These are phyloP conservation scores for Populus hybrid DNA, from an alignment of 441 rosid genomes.

Conservation along the genomic window DNA sequence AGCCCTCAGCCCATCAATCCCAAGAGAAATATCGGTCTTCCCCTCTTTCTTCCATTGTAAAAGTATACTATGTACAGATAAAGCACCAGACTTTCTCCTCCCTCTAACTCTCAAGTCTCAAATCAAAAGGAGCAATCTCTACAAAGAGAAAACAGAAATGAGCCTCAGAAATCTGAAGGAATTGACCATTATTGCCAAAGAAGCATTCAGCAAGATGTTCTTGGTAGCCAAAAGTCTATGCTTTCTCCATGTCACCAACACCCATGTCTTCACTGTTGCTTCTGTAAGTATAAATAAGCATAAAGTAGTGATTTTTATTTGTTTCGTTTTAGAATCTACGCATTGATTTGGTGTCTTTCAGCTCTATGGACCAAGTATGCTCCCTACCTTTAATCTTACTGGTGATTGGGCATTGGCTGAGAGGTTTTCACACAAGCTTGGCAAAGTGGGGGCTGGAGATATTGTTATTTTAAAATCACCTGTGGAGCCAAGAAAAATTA, in stretches of 20 bases:
- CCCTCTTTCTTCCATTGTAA: neutral
- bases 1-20: neutral
- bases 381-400: slow-evolving; percentile 53
- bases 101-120: neutral
- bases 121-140: neutral
- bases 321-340: slow-evolving; percentile 1
- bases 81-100: neutral
- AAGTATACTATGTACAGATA: neutral
- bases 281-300: slow-evolving; percentile 31
- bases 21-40: neutral
- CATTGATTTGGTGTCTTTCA: slow-evolving; percentile 19
- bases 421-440: slow-evolving; percentile 39
- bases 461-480: slow-evolving; percentile 69
- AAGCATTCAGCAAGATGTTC: slow-evolving; percentile 22
- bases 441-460: slow-evolving; percentile 59
- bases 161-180: slow-evolving; percentile 10
- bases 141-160: neutral
- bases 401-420: slow-evolving; percentile 57
- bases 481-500: slow-evolving; percentile 38
- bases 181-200: slow-evolving; percentile 21
- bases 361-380: slow-evolving; percentile 79
- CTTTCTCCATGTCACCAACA: slow-evolving; percentile 49
- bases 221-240: slow-evolving; percentile 38
- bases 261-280: slow-evolving; percentile 39
- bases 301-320: neutral